Conservation (phyloP, 768 basidiomycete genomes). For the Ramaria rubella region DNA sequence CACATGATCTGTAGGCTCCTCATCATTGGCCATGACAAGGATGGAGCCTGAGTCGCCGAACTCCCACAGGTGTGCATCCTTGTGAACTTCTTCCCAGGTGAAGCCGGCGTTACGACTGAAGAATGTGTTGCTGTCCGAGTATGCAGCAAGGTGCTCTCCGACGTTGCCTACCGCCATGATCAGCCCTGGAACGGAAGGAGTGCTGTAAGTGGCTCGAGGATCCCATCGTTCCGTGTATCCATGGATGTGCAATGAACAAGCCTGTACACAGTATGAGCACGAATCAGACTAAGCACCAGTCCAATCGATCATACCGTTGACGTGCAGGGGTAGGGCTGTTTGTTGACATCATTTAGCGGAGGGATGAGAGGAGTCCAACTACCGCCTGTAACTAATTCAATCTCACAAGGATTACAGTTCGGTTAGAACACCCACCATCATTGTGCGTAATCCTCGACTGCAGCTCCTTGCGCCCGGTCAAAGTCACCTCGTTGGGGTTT, state of each 20-base stretch:
- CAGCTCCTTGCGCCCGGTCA: slow-evolving; percentile 67
- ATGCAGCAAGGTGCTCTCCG: slow-evolving; percentile 71
- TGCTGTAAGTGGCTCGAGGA: slow-evolving; percentile 88
- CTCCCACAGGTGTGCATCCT: slow-evolving; percentile 96
- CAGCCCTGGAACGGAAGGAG: slow-evolving; percentile 84
- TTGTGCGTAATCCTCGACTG: slow-evolving; percentile 93
- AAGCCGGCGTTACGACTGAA: slow-evolving; percentile 94
- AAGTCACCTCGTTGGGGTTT: slow-evolving; percentile 67
- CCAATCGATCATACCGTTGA: slow-evolving; percentile 44
- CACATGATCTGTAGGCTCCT: slow-evolving; percentile 84
- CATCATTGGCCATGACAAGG: slow-evolving; percentile 91
- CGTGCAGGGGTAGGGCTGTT: slow-evolving; percentile 62
- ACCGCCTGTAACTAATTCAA: slow-evolving; percentile 46
- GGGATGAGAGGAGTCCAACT: slow-evolving; percentile 81
- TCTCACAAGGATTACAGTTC: neutral
- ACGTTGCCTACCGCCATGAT: slow-evolving; percentile 97
- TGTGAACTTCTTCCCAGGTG: slow-evolving; percentile 98
- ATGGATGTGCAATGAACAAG: slow-evolving; percentile 84
- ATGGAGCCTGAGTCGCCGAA: slow-evolving; percentile 97
- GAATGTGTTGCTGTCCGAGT: slow-evolving; percentile 91
- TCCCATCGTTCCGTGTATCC: slow-evolving; percentile 93
- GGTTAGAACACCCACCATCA: slow-evolving; percentile 56
- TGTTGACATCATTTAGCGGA: slow-evolving; percentile 69
- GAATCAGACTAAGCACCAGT: neutral
- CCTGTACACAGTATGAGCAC: slow-evolving; percentile 36